Conservation (phyloP, 768 basidiomycete species). For the Naganishia antarctica region DNA sequence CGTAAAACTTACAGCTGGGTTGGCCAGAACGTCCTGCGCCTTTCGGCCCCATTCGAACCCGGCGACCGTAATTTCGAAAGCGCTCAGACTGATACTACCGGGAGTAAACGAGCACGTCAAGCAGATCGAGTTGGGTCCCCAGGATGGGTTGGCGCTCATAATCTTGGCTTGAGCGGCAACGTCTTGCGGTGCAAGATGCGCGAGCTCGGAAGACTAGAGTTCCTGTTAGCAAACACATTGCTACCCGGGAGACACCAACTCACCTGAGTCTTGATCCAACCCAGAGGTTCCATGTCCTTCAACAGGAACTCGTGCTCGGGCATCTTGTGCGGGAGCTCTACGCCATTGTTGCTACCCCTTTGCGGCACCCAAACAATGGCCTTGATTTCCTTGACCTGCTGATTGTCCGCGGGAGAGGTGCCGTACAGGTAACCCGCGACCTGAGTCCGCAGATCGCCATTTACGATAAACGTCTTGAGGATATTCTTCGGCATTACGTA, state of each 20-base stretch:
- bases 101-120: constrained; percentile 94
- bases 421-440: constrained; percentile 93
- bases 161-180: constrained; percentile 90
- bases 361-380: constrained; percentile 95
- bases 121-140: constrained; percentile 89
- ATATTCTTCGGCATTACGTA: constrained; percentile 97
- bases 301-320: constrained; percentile 92
- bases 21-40: constrained; percentile 76
- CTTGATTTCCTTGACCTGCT: constrained; percentile 98
- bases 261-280: constrained; percentile 95
- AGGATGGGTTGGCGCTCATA: constrained; percentile 94
- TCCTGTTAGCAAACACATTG: not conserved
- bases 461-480: constrained; percentile 83
- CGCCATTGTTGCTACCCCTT: constrained; percentile 86
- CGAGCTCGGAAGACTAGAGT: constrained; percentile 61
- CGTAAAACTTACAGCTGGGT: constrained; percentile 59
- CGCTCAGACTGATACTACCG: constrained; percentile 90
- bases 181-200: constrained; percentile 86
- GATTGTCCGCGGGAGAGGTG: constrained; percentile 86
- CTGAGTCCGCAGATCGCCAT: constrained; percentile 91
- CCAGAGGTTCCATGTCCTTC: constrained; percentile 89
- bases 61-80: constrained; percentile 80
- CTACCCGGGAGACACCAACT: not conserved
- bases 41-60: constrained; percentile 99
- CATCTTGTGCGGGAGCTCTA: constrained; percentile 82